Conservation (phyloP, 345 rosid species). For the Corchorus olitorius region DNA sequence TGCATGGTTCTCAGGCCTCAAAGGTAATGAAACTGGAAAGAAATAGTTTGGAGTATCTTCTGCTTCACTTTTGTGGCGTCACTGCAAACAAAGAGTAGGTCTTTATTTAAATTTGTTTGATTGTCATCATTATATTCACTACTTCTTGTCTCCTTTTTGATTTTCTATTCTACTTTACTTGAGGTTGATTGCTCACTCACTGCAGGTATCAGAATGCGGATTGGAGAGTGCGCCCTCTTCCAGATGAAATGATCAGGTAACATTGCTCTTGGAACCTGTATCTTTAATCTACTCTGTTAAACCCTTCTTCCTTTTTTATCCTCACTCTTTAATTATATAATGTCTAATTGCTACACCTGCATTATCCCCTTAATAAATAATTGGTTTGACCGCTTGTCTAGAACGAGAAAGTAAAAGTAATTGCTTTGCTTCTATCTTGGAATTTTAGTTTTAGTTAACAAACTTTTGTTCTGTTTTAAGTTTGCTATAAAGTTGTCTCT, state of each 20-base stretch:
- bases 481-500: not conserved
- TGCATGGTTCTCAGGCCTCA: slow-evolving; percentile 61
- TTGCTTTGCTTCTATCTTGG: not conserved
- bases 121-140: slow-evolving; percentile 10
- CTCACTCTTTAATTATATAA: not conserved
- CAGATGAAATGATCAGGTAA: slow-evolving; percentile 81
- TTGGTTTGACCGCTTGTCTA: not conserved
- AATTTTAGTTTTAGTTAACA: not conserved
- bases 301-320: not conserved
- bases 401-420: not conserved
- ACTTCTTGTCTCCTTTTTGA: slow-evolving; percentile 10
- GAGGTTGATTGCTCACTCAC: slow-evolving; percentile 31
- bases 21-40: slow-evolving; percentile 87
- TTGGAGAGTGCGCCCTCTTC: slow-evolving; percentile 96
- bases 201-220: slow-evolving; percentile 96
- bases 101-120: slow-evolving; percentile 21
- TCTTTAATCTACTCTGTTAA: slow-evolving; percentile 6
- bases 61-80: slow-evolving; percentile 74
- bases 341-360: slow-evolving; percentile 4
- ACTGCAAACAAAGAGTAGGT: slow-evolving; percentile 87
- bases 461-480: not conserved
- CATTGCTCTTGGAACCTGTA: not conserved
- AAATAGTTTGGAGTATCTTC: slow-evolving; percentile 81
- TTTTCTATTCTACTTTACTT: not conserved
- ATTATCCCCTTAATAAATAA: not conserved